Percentiles rank a stretch among this genome's conserved stretches.
Conservation (phyloP, 768 basidiomycete genomes). For the Russula olivacea region DNA sequence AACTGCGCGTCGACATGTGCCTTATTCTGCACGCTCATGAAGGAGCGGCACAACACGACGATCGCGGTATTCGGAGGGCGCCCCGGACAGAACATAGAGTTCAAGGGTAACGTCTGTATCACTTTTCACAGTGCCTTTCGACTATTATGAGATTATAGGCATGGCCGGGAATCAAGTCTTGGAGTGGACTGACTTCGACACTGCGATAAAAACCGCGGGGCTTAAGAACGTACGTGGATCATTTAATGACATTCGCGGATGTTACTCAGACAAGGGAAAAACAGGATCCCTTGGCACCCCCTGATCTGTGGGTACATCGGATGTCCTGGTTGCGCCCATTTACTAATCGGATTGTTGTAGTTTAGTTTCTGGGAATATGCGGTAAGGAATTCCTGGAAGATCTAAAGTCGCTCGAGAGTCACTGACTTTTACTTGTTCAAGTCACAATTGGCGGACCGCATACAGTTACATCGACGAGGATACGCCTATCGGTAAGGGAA, state of each 20-base stretch:
- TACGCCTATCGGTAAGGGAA: conserved; percentile 19
- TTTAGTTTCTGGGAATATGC: conserved; percentile 18
- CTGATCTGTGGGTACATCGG: conserved; percentile 33
- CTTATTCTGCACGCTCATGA: conserved; percentile 52
- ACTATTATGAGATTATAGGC: conserved; percentile 17
- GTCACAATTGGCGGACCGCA: conserved; percentile 23
- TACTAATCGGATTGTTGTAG: conserved; percentile 14
- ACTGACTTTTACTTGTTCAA: background rate
- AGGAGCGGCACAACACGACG: conserved; percentile 43
- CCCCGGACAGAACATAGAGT: conserved; percentile 43
- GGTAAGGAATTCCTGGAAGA: background rate
- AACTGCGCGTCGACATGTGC: conserved; percentile 53
- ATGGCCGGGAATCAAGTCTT: conserved; percentile 34
- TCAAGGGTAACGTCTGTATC: conserved; percentile 33
- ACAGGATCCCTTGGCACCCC: conserved; percentile 36
- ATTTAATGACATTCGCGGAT: background rate
- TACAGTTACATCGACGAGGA: conserved; percentile 12
- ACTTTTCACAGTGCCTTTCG: background rate
- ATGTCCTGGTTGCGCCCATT: background rate
- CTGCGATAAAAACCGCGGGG: conserved; percentile 32
- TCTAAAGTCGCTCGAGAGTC: too few relatives aligned
- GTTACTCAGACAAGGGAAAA: background rate
- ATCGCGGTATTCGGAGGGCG: conserved; percentile 51
- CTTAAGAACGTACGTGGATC: conserved; percentile 31
- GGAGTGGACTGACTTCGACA: conserved; percentile 31